Percentiles rank a stretch among this genome's conserved stretches.
Evolutionary conservation across 2,329 filamentous ascomycete genomes (phyloP).

Genomic region (Colletotrichum sp.): DNA sequence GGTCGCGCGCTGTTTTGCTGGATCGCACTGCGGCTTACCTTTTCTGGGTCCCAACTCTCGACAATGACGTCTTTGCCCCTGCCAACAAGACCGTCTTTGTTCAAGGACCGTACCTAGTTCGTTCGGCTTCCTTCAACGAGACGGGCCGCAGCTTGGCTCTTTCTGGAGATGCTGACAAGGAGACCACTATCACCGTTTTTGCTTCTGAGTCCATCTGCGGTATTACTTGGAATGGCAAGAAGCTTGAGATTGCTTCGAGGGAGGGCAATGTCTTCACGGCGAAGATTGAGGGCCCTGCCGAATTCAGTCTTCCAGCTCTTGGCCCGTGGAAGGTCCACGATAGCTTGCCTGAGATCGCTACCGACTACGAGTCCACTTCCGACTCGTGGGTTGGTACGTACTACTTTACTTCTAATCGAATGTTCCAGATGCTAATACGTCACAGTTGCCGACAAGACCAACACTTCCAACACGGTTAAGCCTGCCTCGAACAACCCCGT

Average conservation of each 20-base stretch:
- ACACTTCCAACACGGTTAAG: slow-evolving; percentile 49
- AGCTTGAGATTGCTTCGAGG: slow-evolving; percentile 29
- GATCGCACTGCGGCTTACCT: slow-evolving; percentile 58
- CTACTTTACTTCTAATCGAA: not conserved
- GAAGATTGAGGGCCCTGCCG: slow-evolving; percentile 27
- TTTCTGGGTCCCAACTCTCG: slow-evolving; percentile 59
- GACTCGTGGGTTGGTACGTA: slow-evolving; percentile 45
- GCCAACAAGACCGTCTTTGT: slow-evolving; percentile 53
- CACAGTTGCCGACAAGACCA: slow-evolving; percentile 49
- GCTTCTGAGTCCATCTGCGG: slow-evolving; percentile 47
- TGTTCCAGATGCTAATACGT: not conserved
- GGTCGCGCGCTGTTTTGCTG: slow-evolving; percentile 53
- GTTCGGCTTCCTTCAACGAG: slow-evolving; percentile 40
- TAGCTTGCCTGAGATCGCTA: slow-evolving; percentile 50
- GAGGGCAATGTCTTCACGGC: slow-evolving; percentile 31
- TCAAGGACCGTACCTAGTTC: slow-evolving; percentile 56
- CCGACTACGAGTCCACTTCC: slow-evolving; percentile 45
- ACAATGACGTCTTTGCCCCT: slow-evolving; percentile 47
- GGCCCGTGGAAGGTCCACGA: slow-evolving; percentile 51
- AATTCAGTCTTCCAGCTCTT: slow-evolving; percentile 42
- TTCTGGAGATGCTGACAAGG: slow-evolving; percentile 47
- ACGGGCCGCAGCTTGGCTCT: slow-evolving; percentile 41
- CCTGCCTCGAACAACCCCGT: slow-evolving; percentile 57
- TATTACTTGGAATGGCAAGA: slow-evolving; percentile 56
- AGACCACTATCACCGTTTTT: slow-evolving; percentile 48